phyloP scores from a whole-genome alignment of 2,329 filamentous ascomycete species.

The Alternaria solani region DNA sequence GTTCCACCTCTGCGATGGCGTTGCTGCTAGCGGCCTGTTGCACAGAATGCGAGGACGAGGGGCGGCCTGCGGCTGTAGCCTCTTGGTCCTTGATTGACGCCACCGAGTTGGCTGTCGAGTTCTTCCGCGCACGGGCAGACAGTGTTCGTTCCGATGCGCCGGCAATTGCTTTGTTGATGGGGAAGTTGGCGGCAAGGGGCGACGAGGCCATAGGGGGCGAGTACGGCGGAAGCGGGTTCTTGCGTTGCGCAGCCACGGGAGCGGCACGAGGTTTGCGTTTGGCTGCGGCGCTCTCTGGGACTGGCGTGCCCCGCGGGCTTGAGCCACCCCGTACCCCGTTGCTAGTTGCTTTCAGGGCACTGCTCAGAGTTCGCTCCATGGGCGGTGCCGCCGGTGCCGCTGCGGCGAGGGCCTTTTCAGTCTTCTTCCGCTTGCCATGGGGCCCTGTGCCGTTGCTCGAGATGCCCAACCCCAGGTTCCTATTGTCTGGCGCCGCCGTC shows the following conservation, averaged over 20 bases:
- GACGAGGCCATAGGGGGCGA: slow-evolving; percentile 79
- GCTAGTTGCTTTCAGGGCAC: slow-evolving; percentile 59
- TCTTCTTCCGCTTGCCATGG: slow-evolving; percentile 79
- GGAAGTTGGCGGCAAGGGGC: slow-evolving; percentile 73
- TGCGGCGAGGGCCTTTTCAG: slow-evolving; percentile 67
- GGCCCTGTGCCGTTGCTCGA: slow-evolving; percentile 62
- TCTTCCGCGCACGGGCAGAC: slow-evolving; percentile 77
- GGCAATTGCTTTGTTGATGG: slow-evolving; percentile 63
- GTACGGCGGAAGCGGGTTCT: slow-evolving; percentile 66
- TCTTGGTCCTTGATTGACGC: slow-evolving; percentile 62
- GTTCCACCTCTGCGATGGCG: slow-evolving; percentile 43
- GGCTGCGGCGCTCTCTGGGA: slow-evolving; percentile 56
- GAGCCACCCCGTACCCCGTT: slow-evolving; percentile 51
- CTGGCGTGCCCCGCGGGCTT: slow-evolving; percentile 75
- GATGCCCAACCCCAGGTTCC: slow-evolving; percentile 70
- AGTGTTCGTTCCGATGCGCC: slow-evolving; percentile 64
- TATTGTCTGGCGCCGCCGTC: slow-evolving; percentile 47
- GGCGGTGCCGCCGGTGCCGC: slow-evolving; percentile 48
- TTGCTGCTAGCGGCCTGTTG: slow-evolving; percentile 41
- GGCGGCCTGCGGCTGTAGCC: slow-evolving; percentile 35
- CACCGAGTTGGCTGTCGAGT: slow-evolving; percentile 60
- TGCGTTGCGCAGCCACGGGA: slow-evolving; percentile 76
- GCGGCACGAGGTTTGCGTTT: slow-evolving; percentile 77
- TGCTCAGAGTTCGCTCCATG: slow-evolving; percentile 75
- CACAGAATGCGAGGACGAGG: slow-evolving; percentile 49